Evolutionary conservation across 2,329 filamentous ascomycete genomes (phyloP), one percentile per base, ranked within the genome.

Genomic region (Fusarium penzigii): DNA sequence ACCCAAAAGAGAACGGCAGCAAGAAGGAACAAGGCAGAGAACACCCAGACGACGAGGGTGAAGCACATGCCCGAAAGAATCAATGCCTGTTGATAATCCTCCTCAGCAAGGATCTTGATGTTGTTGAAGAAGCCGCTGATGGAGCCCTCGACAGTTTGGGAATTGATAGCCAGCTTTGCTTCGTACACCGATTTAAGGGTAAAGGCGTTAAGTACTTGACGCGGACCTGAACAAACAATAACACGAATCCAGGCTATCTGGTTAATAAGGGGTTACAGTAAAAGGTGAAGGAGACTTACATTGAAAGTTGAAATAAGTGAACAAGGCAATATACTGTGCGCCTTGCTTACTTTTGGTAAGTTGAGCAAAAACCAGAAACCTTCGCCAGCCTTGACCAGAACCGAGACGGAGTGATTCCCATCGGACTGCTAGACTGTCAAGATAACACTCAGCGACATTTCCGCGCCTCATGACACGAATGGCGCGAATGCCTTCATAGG

Each of bases 1-100:
- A 96, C 72, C 72, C 96, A 97, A 54, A 96, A 85, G 2, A 95
- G 64, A 17, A 86, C 76, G 0, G 90, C 91, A 10, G 89, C 67
- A n/a, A 93, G 75, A 46, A 97, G 78, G 41, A 83, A 86, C 2
- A 97, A 68, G 6, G 89, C 82, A 1, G 89, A 88, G 62, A 97
- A 86, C 13, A 92, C 79, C 93, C 93, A 97, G 62, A 97, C 84
- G 49, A 97, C 70, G 17, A 96, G 71, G 4, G 93, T 97, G 73
- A 96, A 97, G 57, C 92, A 75, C 94, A 97, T 97, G 71, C 90
- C 87, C 39, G 86, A 89, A 46, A 97, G 79, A 61, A 97, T 89
- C 54, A 94, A 75, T 2, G 89, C 90, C 70, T 96, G 90, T 58
- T 87, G 84, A 56, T 84, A 86, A 69, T 95, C 87, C 34, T 87